phyloP scores from a whole-genome alignment of 306 rosid species.

The Quercus alba region DNA sequence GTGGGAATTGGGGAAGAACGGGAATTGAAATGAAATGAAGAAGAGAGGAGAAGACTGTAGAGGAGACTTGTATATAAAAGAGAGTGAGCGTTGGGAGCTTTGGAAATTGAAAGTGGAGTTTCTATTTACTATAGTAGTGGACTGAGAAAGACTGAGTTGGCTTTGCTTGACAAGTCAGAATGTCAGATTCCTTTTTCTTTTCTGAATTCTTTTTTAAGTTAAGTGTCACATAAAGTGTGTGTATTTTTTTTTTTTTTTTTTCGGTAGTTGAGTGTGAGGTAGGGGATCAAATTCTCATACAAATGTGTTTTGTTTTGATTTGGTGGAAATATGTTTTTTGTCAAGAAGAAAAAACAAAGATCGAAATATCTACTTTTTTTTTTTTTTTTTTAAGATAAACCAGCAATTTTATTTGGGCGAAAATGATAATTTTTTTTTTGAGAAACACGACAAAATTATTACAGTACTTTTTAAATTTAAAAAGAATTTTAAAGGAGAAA shows the following conservation, averaged over 20 bases:
- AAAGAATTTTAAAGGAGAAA: no score
- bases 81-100: not conserved
- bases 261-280: slow-evolving; percentile 51
- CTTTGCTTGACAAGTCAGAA: slow-evolving; percentile 12
- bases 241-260: not conserved
- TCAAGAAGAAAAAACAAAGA: no score
- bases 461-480: no score
- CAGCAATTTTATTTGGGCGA: no score
- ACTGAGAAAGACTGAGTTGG: not conserved
- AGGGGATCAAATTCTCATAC: slow-evolving; percentile 24
- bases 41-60: slow-evolving; percentile 12
- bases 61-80: not conserved
- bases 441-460: no score
- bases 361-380: no score
- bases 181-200: not conserved
- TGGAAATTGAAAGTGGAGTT: not conserved
- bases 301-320: no score
- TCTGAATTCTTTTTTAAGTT: slow-evolving; percentile 1
- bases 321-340: no score
- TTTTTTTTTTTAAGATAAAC: no score
- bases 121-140: no score
- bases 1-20: slow-evolving; percentile 2
- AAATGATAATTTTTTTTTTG: no score
- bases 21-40: slow-evolving; percentile 7
- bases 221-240: slow-evolving; percentile 30